A percentile compares a stretch with the other conserved stretches of the same genome.
These are phyloP conservation scores for Centella asiatica DNA, from an alignment of 129 eudicot genomes.

Conservation along the genomic window DNA sequence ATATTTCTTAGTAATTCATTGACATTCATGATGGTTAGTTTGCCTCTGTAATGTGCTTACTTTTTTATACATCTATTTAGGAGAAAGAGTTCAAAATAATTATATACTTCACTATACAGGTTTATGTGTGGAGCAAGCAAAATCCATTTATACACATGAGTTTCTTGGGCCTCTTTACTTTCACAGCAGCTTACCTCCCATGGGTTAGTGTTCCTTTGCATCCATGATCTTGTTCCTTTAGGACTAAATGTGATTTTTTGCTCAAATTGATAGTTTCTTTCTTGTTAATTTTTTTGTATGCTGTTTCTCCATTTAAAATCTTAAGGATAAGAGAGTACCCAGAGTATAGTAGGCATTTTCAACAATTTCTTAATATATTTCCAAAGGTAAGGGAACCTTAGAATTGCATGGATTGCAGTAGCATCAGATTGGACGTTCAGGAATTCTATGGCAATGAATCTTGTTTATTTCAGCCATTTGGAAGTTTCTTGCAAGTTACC, in stretches of 20 bases:
- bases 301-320: not conserved
- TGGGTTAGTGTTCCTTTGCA: constrained; percentile 56
- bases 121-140: constrained; percentile 99
- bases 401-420: not conserved
- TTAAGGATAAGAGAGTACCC: not conserved
- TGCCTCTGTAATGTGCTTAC: not conserved
- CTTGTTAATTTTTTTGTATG: not conserved
- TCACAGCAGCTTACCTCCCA: constrained; percentile 98
- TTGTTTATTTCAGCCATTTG: not conserved
- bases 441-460: not conserved
- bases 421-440: not conserved
- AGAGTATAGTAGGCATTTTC: not conserved
- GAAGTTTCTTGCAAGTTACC: not conserved
- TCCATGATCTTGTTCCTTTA: not conserved
- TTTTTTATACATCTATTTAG: not conserved
- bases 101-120: constrained; percentile 29
- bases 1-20: constrained; percentile 97
- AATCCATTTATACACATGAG: constrained; percentile 97
- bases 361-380: not conserved
- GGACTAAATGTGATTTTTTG: not conserved
- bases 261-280: no score
- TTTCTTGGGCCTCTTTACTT: constrained; percentile 93
- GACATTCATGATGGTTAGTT: constrained; percentile 96
- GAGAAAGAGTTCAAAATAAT: not conserved
- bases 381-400: not conserved